Evolutionary conservation across 257 asterid species (phyloP).

Genomic region (Schizonepeta tenuifolia): DNA sequence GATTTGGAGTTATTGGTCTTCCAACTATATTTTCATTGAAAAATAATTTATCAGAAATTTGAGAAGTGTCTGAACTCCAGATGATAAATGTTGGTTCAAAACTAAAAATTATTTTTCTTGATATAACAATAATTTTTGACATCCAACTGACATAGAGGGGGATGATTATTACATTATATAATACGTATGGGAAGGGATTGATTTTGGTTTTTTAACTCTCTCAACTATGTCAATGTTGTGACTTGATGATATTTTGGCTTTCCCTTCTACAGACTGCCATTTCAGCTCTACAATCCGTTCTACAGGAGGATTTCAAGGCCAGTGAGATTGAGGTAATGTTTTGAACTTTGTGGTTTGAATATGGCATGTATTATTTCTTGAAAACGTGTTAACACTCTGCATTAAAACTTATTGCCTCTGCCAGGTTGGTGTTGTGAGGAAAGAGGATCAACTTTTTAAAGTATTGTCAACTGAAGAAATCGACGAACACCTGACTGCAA

Average conservation of each 20-base stretch:
- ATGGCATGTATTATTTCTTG: not conserved
- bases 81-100: not conserved
- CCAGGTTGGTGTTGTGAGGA: slow-evolving; percentile 93
- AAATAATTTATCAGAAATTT: not conserved
- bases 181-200: not conserved
- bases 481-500: slow-evolving; percentile 93
- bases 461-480: slow-evolving; percentile 89
- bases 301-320: slow-evolving; percentile 98
- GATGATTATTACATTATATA: not conserved
- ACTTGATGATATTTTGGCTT: slow-evolving; percentile 19
- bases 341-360: not conserved
- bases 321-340: slow-evolving; percentile 92
- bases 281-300: slow-evolving; percentile 94
- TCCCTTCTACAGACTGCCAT: slow-evolving; percentile 71
- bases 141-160: not conserved
- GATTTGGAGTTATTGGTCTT: not conserved
- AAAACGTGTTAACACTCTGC: not conserved
- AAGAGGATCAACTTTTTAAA: slow-evolving; percentile 70
- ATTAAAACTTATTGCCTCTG: slow-evolving; percentile 2
- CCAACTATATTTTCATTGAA: not conserved
- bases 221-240: not conserved
- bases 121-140: not conserved
- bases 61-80: not conserved
- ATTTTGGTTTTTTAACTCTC: not conserved
- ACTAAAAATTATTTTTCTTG: not conserved